A percentile compares a stretch with the other conserved stretches of the same genome.
These are phyloP conservation scores for Aspergillus nidulans DNA, from an alignment of 495 filamentous ascomycete species.

Conservation along the genomic window DNA sequence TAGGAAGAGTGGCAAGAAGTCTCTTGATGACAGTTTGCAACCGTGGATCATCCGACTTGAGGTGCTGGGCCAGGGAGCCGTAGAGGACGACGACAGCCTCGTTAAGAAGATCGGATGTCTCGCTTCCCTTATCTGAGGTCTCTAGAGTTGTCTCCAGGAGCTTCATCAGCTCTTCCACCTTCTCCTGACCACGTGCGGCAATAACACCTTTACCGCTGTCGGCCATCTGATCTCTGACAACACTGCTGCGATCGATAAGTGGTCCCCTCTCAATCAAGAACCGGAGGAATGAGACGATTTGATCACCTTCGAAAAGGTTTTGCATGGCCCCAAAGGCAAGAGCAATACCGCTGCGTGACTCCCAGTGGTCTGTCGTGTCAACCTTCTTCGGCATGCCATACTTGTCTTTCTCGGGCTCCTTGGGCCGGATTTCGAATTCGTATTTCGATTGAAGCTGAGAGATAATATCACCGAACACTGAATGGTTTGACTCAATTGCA, in stretches of 20 bases:
- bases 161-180: slow-evolving; percentile 87
- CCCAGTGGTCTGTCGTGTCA: slow-evolving; percentile 83
- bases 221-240: slow-evolving; percentile 85
- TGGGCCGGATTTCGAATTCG: slow-evolving; percentile 70
- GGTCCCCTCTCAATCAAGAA: slow-evolving; percentile 85
- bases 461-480: slow-evolving; percentile 54
- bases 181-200: slow-evolving; percentile 66
- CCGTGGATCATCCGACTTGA: slow-evolving; percentile 75
- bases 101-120: slow-evolving; percentile 79
- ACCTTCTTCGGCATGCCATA: slow-evolving; percentile 89
- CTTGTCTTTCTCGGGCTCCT: slow-evolving; percentile 75
- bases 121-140: slow-evolving; percentile 70
- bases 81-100: slow-evolving; percentile 97
- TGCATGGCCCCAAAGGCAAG: slow-evolving; percentile 80
- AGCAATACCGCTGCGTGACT: slow-evolving; percentile 79
- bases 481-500: slow-evolving; percentile 54
- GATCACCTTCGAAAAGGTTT: slow-evolving; percentile 56
- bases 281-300: slow-evolving; percentile 70
- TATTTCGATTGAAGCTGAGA: slow-evolving; percentile 64
- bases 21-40: slow-evolving; percentile 80
- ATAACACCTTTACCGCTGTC: slow-evolving; percentile 83
- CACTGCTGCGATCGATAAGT: slow-evolving; percentile 69
- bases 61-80: slow-evolving; percentile 83
- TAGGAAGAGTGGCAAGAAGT: slow-evolving; percentile 79
- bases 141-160: slow-evolving; percentile 82